These are phyloP conservation scores for Lecanosticta acicola DNA, from an alignment of 2,329 filamentous ascomycete species.

Conservation along the genomic window DNA sequence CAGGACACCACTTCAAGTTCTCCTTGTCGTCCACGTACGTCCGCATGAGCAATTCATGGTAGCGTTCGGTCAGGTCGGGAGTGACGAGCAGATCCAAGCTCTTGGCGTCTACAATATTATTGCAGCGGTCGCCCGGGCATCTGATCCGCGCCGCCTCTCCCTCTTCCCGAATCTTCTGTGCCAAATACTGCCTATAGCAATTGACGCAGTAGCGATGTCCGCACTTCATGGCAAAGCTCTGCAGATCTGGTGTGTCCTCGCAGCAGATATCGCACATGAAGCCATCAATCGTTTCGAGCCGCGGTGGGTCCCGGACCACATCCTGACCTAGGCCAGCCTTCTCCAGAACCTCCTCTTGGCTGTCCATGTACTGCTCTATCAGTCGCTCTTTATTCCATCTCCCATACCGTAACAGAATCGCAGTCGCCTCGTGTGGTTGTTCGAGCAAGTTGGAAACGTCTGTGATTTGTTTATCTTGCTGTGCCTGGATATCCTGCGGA, in stretches of 20 bases:
- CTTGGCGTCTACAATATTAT: constrained; percentile 82
- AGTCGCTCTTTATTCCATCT: constrained; percentile 95
- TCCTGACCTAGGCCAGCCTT: constrained; percentile 72
- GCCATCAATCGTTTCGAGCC: constrained; percentile 63
- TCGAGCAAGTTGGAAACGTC: constrained; percentile 90
- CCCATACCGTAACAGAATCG: constrained; percentile 81
- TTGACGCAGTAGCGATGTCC: constrained; percentile 87
- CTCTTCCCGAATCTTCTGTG: constrained; percentile 89
- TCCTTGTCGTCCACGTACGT: constrained; percentile 98
- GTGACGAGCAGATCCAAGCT: constrained; percentile 72
- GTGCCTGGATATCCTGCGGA: constrained; percentile 72
- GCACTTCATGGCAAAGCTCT: constrained; percentile 92
- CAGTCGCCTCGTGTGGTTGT: constrained; percentile 80
- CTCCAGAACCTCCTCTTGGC: constrained; percentile 70
- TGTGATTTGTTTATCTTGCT: constrained; percentile 79
- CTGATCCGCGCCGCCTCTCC: constrained; percentile 92
- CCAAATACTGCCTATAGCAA: constrained; percentile 87
- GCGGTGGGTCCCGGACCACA: constrained; percentile 53
- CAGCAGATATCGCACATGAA: constrained; percentile 96
- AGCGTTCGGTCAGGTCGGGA: constrained; percentile 56
- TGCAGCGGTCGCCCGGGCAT: constrained; percentile 82
- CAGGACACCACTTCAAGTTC: constrained; percentile 93
- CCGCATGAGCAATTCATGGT: constrained; percentile 78
- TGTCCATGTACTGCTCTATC: constrained; percentile 95
- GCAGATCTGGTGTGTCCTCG: constrained; percentile 70